Base-by-base conservation (phyloP, 2,329 filamentous ascomycete species). In the Arthroderma sp. region DNA sequence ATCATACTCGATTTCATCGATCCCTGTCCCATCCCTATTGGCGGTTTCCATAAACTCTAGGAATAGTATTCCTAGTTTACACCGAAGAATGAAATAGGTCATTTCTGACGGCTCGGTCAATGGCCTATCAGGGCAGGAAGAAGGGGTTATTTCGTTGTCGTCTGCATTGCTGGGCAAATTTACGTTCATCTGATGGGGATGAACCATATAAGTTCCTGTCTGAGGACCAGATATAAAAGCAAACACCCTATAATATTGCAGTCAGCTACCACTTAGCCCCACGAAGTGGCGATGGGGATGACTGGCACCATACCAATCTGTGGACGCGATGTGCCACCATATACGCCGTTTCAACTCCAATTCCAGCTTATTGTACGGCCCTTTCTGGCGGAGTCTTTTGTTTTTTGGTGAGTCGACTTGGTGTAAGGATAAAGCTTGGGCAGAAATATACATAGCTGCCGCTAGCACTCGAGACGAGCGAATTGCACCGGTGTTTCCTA, bases 11-110 rank as follows among this genome's bases (percentile, higher is more conserved):
- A 71, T 44, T 25, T 68, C 67, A 5, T 63, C 53, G 0, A 65
- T 62, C 7, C 64, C 60, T 0, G 68, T 54, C 38, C 66, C 60
- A 13, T 66, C 63, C 8, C 67, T 57, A 4, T 67, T 65, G 1
- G 63, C 66, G 11, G 64, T 60, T 53, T 78, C 75, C 1, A 73
- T 66, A 1, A 76, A 68, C 6, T 68, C 65, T 2, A 75, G 70
- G 47, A 72, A 74, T 2, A 73, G 62, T 35, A 70, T 65, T 13
- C 70, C 70, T 8, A 77, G 62, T 28, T 68, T 70, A n/a, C 76
- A 65, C 0, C 76, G 70, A 35, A 72, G 66, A 4, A 77, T 63
- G 23, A 71, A 73, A 58, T 76, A 78, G 5, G 73, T 73, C 72
- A 76, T 76, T 11, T 65, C 63, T 0, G 75, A 77, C 7, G 74